These are phyloP conservation scores for Erythrobasidium hasegawianum DNA, from an alignment of 1,284 basidiomycete genomes.

Conservation along the genomic window DNA sequence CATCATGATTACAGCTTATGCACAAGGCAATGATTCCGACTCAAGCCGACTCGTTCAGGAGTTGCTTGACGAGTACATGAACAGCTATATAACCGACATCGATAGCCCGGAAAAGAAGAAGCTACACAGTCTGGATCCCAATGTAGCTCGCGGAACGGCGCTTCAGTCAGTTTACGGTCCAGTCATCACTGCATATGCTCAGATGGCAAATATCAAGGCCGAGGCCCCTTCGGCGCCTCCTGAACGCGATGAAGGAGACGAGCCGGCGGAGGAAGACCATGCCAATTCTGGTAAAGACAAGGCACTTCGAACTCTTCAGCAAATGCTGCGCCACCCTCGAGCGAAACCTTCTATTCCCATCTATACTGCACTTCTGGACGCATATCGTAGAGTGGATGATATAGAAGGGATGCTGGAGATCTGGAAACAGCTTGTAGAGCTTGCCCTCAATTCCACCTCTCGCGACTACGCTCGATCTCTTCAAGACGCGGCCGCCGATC, in stretches of 20 bases:
- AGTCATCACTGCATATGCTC: conserved; percentile 15
- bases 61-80: conserved; percentile 7
- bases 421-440: conserved; percentile 67
- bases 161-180: conserved; percentile 39
- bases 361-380: conserved; percentile 68
- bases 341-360: conserved; percentile 60
- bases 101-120: neutral
- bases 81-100: neutral
- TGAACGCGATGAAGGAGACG: conserved; percentile 64
- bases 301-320: conserved; percentile 60
- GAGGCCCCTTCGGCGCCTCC: conserved; percentile 28
- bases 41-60: conserved; percentile 33
- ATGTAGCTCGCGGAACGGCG: conserved; percentile 43
- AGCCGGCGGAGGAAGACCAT: conserved; percentile 55
- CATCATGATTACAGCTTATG: conserved; percentile 65
- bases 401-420: conserved; percentile 59
- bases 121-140: conserved; percentile 32
- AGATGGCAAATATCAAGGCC: neutral
- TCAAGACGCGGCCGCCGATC: neutral
- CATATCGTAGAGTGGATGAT: conserved; percentile 63
- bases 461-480: neutral
- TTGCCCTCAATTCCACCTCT: conserved; percentile 53
- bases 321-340: conserved; percentile 57
- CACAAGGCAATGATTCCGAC: conserved; percentile 51
- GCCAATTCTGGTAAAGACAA: conserved; percentile 50